These are phyloP conservation scores for Kwoniella botswanensis DNA, from an alignment of 768 basidiomycete species.

Conservation along the genomic window DNA sequence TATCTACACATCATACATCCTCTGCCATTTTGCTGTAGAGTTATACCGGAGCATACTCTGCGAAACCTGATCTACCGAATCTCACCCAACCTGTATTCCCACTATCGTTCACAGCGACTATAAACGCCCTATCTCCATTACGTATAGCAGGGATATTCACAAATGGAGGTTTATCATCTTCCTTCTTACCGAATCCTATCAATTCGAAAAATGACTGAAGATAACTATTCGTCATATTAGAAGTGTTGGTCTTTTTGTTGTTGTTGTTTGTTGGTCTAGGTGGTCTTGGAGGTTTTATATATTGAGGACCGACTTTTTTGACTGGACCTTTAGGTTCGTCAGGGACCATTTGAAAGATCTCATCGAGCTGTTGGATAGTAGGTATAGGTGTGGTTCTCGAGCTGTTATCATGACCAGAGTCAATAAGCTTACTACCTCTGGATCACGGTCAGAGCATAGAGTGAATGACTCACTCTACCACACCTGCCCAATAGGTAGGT, in stretches of 20 bases:
- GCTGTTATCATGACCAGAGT: slow-evolving; percentile 59
- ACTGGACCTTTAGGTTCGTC: slow-evolving; percentile 61
- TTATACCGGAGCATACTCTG: slow-evolving; percentile 60
- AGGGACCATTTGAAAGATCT: slow-evolving; percentile 73
- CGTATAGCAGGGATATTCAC: slow-evolving; percentile 78
- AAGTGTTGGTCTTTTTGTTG: neutral
- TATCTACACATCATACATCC: no score
- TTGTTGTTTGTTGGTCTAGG: neutral
- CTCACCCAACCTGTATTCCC: slow-evolving; percentile 87
- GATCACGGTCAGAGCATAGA: neutral
- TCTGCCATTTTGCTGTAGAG: neutral
- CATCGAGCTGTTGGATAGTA: slow-evolving; percentile 73
- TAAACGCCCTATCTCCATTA: slow-evolving; percentile 77
- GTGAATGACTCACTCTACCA: slow-evolving; percentile 71
- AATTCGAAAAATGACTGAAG: neutral
- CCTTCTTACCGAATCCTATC: slow-evolving; percentile 6
- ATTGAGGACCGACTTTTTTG: slow-evolving; percentile 40
- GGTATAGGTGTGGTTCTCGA: slow-evolving; percentile 83
- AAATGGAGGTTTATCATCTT: slow-evolving; percentile 8
- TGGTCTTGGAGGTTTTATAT: slow-evolving; percentile 17
- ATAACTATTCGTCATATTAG: neutral
- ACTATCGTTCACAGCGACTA: slow-evolving; percentile 86
- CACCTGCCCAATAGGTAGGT: slow-evolving; percentile 85
- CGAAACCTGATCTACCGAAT: slow-evolving; percentile 74
- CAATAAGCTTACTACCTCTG: neutral